Evolutionary conservation across 768 basidiomycete species (phyloP).

Genomic region (Cystofilobasidium bisporidii): DNA sequence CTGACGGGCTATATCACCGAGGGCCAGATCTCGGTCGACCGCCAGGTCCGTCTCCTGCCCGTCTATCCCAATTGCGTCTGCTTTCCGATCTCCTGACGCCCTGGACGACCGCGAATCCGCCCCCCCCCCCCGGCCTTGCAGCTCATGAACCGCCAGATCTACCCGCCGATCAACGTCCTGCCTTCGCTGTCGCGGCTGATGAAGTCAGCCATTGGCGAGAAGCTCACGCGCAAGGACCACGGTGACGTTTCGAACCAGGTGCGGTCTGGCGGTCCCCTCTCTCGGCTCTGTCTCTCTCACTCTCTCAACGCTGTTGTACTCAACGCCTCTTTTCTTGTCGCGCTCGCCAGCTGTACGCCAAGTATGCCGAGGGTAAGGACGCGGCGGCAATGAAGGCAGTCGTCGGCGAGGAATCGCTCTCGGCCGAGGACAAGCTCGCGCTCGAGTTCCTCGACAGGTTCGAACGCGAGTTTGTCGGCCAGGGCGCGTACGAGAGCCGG

Average conservation of each 20-base stretch:
- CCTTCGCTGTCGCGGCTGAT: constrained; percentile 97
- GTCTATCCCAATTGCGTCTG: too few relatives aligned
- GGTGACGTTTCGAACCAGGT: constrained; percentile 84
- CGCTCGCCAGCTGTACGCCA: constrained; percentile 64
- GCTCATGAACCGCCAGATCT: constrained; percentile 76
- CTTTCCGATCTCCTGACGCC: too few relatives aligned
- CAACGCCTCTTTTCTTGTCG: background rate
- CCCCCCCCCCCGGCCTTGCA: constrained; percentile 35
- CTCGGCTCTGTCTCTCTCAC: background rate
- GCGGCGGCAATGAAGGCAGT: constrained; percentile 96
- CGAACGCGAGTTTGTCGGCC: constrained; percentile 92
- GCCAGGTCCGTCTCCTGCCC: constrained; percentile 67
- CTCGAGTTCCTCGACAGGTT: constrained; percentile 97
- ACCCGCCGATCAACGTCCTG: constrained; percentile 98
- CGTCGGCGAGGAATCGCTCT: constrained; percentile 95
- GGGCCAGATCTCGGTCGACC: constrained; percentile 97
- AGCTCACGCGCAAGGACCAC: constrained; percentile 94
- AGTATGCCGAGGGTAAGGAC: constrained; percentile 95
- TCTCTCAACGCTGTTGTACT: background rate
- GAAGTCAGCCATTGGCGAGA: constrained; percentile 99
- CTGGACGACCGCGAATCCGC: background rate
- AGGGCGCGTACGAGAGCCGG: constrained; percentile 90
- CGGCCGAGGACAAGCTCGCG: constrained; percentile 88
- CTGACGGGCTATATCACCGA: constrained; percentile 98
- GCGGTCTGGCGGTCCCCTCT: constrained; percentile 54